phyloP scores from a whole-genome alignment of 2,329 filamentous ascomycete genomes.

The Xylariaceae sp. region DNA sequence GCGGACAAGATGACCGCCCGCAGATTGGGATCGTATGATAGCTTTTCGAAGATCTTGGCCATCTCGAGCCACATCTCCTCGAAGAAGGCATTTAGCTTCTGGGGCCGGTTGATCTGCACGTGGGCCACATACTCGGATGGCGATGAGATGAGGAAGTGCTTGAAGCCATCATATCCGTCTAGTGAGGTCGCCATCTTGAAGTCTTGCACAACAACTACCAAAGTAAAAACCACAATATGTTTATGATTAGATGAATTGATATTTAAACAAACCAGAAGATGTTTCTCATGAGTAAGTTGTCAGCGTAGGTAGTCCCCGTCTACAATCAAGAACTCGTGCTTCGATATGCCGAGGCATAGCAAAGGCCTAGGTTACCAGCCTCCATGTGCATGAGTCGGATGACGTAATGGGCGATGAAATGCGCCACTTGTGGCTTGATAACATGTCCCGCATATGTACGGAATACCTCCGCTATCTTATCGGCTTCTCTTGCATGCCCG shows the following conservation, averaged over 20 bases:
- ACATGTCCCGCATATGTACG: background rate
- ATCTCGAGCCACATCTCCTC: conserved; percentile 84
- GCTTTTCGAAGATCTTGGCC: conserved; percentile 61
- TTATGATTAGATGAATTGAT: background rate
- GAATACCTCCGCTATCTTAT: background rate
- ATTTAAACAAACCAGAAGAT: background rate
- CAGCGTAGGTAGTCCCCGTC: background rate
- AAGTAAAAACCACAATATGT: background rate
- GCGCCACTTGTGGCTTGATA: background rate
- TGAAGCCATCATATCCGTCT: conserved; percentile 43
- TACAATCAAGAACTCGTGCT: no score
- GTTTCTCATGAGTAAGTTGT: background rate
- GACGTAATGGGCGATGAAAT: background rate
- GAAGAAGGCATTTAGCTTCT: conserved; percentile 84
- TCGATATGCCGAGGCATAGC: conserved; percentile 9
- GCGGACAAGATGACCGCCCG: conserved; percentile 76
- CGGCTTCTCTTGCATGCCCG: background rate
- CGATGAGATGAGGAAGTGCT: conserved; percentile 69
- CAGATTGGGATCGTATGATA: conserved; percentile 67
- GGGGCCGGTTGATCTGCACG: conserved; percentile 82
- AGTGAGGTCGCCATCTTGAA: conserved; percentile 21
- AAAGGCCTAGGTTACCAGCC: no score
- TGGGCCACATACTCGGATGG: conserved; percentile 73
- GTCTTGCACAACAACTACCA: background rate
- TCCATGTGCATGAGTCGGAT: background rate